Evolutionary conservation across 2,329 filamentous ascomycete species (phyloP), one percentile per base, ranked within the genome.

Genomic region (Tolypocladium tropicale): DNA sequence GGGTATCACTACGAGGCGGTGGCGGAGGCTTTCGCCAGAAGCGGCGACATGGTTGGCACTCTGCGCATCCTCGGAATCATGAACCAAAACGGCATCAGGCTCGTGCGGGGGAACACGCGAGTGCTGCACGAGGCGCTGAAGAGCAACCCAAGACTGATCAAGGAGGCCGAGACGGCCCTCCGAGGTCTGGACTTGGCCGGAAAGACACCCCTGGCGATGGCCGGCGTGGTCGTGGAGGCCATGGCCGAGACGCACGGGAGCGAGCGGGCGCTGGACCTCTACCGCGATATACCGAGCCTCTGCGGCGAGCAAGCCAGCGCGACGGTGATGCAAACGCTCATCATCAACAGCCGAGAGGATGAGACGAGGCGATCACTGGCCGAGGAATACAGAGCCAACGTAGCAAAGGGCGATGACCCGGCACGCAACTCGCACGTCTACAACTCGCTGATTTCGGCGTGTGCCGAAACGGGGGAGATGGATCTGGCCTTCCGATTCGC

Each of bases 1-100:
- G 70, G 79, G 6, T 78, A 87, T 59, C 90, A 96, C 67, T 95
- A 94, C 70, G 90, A 95, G 68, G 79, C 86, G 32, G 78, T 96
- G 32, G 75, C 92, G 7, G 84, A 89, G 56, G 80, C 87, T 4
- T 90, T 95, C 65, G 76, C 83, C 12, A 73, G 75, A 4, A 65
- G 68, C 4, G 76, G 78, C 2, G 83, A 94, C 60, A 65, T 93
- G 9, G 71, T 74, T 28, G 82, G 83, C 30, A 87, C 88, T 0
- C 77, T 96, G 37, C 80, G 82, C 43, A 78, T 88, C 1, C 75
- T 96, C 18, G 82, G 82, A 61, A 85, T 90, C 66, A 94, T 95
- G 86, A 73, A 81, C 25, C 77, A 81, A 57, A 63, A 57, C 34
- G 67, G 65, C 12, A 58, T 84, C 6, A 67, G 86, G 6, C 68